phyloP scores from a whole-genome alignment of 768 basidiomycete species.

The Pleurotus eryngii region DNA sequence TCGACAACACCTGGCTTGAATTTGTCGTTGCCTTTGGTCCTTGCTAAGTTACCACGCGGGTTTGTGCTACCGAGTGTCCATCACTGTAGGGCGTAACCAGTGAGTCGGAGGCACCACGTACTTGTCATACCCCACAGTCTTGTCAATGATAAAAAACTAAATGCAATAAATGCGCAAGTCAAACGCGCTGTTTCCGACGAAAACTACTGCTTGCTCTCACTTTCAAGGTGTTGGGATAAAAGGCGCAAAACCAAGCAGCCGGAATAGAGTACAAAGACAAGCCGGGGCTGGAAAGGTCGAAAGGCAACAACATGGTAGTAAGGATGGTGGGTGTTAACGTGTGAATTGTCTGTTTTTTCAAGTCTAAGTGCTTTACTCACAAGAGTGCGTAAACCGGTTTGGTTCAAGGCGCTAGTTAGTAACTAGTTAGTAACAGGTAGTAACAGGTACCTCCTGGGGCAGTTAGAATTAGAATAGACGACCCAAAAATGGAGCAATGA shows the following conservation, averaged over 20 bases:
- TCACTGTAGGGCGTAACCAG: neutral
- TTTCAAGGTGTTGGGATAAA: constrained; percentile 20
- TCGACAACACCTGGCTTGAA: constrained; percentile 20
- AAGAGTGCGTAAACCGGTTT: too few relatives aligned
- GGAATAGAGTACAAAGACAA: constrained; percentile 25
- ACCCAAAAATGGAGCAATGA: too few relatives aligned
- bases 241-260: constrained; percentile 20
- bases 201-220: constrained; percentile 2
- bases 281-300: neutral
- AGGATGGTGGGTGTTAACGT: too few relatives aligned
- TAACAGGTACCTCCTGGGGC: too few relatives aligned
- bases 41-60: constrained; percentile 26
- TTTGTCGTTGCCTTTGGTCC: constrained; percentile 19
- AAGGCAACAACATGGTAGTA: neutral
- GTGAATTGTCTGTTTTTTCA: too few relatives aligned
- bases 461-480: too few relatives aligned
- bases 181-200: too few relatives aligned
- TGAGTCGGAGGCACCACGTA: constrained; percentile 11
- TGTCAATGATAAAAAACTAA: constrained; percentile 25
- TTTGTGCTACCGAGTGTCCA: constrained; percentile 19
- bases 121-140: constrained; percentile 32
- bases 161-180: neutral
- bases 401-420: too few relatives aligned
- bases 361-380: too few relatives aligned
- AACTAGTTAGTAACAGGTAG: too few relatives aligned